phyloP scores from a whole-genome alignment of 129 eudicot species.

The Mikania micrantha region DNA sequence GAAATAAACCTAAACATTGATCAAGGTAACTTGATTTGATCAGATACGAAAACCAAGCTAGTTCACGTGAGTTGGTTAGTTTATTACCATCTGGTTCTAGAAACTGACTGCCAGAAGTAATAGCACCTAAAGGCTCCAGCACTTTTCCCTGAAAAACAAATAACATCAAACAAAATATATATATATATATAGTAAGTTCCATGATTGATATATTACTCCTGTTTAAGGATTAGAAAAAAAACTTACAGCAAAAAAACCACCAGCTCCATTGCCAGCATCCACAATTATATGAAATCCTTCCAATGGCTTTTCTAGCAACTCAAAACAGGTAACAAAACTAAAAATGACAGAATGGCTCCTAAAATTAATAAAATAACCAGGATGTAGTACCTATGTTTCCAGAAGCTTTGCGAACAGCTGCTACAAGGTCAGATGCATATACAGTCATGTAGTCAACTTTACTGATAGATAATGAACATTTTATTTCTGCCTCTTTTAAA shows the following conservation, averaged over 20 bases:
- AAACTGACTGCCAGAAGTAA: slow-evolving; percentile 89
- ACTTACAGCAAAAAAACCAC: slow-evolving; percentile 96
- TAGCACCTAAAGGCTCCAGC: slow-evolving; percentile 93
- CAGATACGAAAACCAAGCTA: background rate
- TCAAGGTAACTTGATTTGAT: background rate
- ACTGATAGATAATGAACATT: slow-evolving; percentile 40
- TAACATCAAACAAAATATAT: background rate
- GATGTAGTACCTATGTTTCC: slow-evolving; percentile 60
- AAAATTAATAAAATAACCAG: background rate
- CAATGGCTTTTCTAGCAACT: slow-evolving; percentile 76
- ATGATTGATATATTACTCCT: background rate
- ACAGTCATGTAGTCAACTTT: slow-evolving; percentile 82
- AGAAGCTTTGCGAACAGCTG: slow-evolving; percentile 90
- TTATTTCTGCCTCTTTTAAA: slow-evolving; percentile 43
- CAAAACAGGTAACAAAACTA: slow-evolving; percentile 15
- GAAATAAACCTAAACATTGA: slow-evolving; percentile 66
- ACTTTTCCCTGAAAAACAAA: slow-evolving; percentile 70
- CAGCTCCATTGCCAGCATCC: slow-evolving; percentile 99
- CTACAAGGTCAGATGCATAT: slow-evolving; percentile 81
- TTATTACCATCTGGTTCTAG: slow-evolving; percentile 93
- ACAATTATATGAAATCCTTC: slow-evolving; percentile 95
- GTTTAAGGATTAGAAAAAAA: background rate
- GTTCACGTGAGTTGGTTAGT: background rate
- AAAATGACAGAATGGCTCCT: slow-evolving; percentile 2
- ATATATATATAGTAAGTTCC: background rate